Evolutionary conservation across 768 basidiomycete genomes (phyloP), one percentile per base, ranked within the genome.

Genomic region (Hygrocybe punicea): DNA sequence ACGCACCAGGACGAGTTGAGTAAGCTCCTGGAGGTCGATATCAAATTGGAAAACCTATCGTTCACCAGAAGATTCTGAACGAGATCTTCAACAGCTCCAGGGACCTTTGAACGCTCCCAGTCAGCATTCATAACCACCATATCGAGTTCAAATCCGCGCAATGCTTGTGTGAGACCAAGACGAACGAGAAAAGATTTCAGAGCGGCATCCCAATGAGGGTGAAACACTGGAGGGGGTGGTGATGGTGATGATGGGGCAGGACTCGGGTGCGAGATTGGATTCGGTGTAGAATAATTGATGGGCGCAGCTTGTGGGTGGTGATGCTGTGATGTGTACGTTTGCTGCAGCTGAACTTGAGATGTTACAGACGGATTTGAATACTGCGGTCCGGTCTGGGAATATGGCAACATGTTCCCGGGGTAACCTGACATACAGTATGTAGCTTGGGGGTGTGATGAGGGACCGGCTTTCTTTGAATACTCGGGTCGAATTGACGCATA

Each of bases 101-200:
- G 81, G 6, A 89, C 73, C n/a, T 71, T 76, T 56, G 75, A 73
- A 36, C 74, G 74, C 68, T 90, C 89, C 80, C 84, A 87, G 1
- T 82, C 80, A 0, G 77, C 65, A 58, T 83, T 90, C 72, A 90
- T 68, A n/a, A 88, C 78, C 4, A 90, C 65, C 73, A 90, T 79
- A 63, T 91, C 89, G n/a, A 76, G 69, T 61, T 87, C 83, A 47
- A 91, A 82, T 0, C 85, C 89, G 36, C 73, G 75, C 44, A 83
- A 62, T 0, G 86, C 76, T 63, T 89, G 84, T 1, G 70, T 75
- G 19, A 90, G 67, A 3, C 84, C 82, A 16, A 83, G 74, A 44
- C 78, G 73, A 13, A 69, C 65, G 58, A 90, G 65, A 57, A 90
- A 90, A 7, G 71, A 63, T 51, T 73, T 75, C 25, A 89, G 60